Conservation (phyloP, 1,284 basidiomycete species). For the Neonothopanus nambi region DNA sequence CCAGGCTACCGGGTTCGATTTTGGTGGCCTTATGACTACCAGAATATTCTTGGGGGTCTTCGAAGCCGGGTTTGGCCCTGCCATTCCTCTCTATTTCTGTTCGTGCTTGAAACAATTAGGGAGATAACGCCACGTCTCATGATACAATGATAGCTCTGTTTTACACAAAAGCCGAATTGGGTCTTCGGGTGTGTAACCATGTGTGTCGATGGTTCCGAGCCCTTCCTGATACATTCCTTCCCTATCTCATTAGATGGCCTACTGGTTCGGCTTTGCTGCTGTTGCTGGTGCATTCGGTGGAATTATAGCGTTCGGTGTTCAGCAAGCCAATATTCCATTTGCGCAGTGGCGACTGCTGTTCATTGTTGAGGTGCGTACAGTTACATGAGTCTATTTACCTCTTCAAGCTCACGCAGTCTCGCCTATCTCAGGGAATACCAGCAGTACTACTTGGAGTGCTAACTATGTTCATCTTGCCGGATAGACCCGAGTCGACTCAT, state of each 20-base stretch:
- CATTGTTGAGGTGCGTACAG: constrained; percentile 65
- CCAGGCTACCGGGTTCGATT: constrained; percentile 60
- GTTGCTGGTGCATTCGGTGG: constrained; percentile 80
- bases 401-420: background rate
- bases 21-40: constrained; percentile 56
- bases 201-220: no score
- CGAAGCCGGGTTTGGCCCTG: constrained; percentile 74
- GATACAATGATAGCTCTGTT: constrained; percentile 54
- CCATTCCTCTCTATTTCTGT: constrained; percentile 76
- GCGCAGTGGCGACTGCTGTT: constrained; percentile 71
- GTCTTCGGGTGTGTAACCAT: constrained; percentile 46
- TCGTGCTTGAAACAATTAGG: constrained; percentile 22
- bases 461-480: constrained; percentile 69
- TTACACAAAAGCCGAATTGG: constrained; percentile 74
- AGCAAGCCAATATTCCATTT: constrained; percentile 52
- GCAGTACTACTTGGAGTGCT: constrained; percentile 68
- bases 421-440: constrained; percentile 53
- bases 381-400: background rate
- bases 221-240: background rate
- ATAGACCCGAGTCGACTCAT: constrained; percentile 73
- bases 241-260: constrained; percentile 48
- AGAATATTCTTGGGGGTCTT: constrained; percentile 68
- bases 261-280: constrained; percentile 80
- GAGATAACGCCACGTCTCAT: background rate
- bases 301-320: constrained; percentile 70